Percentiles rank a stretch among this genome's conserved stretches.
These are phyloP conservation scores for Scutellaria baicalensis DNA, from an alignment of 257 asterid species.

Conservation along the genomic window DNA sequence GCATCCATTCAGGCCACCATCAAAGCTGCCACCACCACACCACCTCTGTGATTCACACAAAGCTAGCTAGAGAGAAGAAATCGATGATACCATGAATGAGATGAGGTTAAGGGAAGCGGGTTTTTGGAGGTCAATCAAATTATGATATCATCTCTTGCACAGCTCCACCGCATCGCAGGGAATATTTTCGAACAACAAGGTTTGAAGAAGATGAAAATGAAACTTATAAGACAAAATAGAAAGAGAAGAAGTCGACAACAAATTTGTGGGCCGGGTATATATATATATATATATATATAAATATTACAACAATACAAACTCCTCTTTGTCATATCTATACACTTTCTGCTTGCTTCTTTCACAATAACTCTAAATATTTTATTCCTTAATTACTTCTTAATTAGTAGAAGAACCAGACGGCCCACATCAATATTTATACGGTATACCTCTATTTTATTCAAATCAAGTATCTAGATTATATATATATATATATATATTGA, in stretches of 20 bases:
- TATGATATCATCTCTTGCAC: slow-evolving; percentile 4
- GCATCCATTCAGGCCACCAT: slow-evolving; percentile 17
- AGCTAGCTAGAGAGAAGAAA: slow-evolving; percentile 10
- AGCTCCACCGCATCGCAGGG: slow-evolving; percentile 14
- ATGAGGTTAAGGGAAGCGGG: slow-evolving; percentile 21
- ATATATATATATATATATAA: no score
- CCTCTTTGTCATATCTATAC: not conserved
- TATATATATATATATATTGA: no score
- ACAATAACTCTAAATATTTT: not conserved
- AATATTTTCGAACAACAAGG: slow-evolving; percentile 23
- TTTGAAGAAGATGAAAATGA: slow-evolving; percentile 33
- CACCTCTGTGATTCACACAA: slow-evolving; percentile 27
- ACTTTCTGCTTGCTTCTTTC: not conserved
- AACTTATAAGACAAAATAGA: slow-evolving; percentile 32
- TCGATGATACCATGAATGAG: not conserved
- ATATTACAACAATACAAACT: not conserved
- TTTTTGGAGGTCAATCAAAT: slow-evolving; percentile 10
- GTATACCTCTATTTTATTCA: no score
- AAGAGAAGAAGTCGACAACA: slow-evolving; percentile 6
- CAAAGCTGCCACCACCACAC: slow-evolving; percentile 7
- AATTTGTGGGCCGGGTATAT: slow-evolving; percentile 19
- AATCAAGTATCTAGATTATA: no score
- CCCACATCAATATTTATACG: no score
- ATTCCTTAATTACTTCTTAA: not conserved
- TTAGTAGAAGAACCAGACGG: not conserved